Conservation (phyloP, 805 yeast species). For the Ogataea zsoltii region DNA sequence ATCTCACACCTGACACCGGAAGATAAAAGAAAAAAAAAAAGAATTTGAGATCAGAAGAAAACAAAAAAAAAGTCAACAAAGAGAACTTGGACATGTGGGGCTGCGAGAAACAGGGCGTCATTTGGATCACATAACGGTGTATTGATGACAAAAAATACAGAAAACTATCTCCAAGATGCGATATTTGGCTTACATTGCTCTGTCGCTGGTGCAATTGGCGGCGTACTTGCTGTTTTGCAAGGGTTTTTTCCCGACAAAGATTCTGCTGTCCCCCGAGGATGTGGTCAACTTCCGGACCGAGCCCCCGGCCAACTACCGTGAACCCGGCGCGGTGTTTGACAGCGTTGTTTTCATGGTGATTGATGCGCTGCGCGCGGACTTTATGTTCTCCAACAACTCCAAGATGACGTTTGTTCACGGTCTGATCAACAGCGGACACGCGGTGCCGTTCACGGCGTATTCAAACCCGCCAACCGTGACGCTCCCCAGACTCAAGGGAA, state of each 20-base stretch:
- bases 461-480: slow-evolving; percentile 98
- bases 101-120: neutral
- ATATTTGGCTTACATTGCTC: slow-evolving; percentile 19
- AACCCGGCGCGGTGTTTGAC: slow-evolving; percentile 51
- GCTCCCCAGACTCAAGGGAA: slow-evolving; percentile 87
- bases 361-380: slow-evolving; percentile 92
- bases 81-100: neutral
- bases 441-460: slow-evolving; percentile 86
- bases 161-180: slow-evolving; percentile 9
- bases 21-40: neutral
- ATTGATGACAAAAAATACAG: neutral
- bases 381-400: slow-evolving; percentile 67
- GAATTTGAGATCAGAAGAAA: too few species aligned
- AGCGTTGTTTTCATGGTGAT: slow-evolving; percentile 80
- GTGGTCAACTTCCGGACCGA: slow-evolving; percentile 35
- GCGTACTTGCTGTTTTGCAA: slow-evolving; percentile 66
- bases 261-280: slow-evolving; percentile 64
- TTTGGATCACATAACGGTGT: too few species aligned
- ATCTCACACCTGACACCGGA: slow-evolving; percentile 2
- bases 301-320: slow-evolving; percentile 28
- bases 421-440: slow-evolving; percentile 64
- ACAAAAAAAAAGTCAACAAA: too few species aligned
- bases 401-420: slow-evolving; percentile 66
- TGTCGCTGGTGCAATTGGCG: slow-evolving; percentile 40
- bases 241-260: slow-evolving; percentile 94